Evolutionary conservation across 352 stramenopile species (phyloP).

Genomic region (Albugo candida): DNA sequence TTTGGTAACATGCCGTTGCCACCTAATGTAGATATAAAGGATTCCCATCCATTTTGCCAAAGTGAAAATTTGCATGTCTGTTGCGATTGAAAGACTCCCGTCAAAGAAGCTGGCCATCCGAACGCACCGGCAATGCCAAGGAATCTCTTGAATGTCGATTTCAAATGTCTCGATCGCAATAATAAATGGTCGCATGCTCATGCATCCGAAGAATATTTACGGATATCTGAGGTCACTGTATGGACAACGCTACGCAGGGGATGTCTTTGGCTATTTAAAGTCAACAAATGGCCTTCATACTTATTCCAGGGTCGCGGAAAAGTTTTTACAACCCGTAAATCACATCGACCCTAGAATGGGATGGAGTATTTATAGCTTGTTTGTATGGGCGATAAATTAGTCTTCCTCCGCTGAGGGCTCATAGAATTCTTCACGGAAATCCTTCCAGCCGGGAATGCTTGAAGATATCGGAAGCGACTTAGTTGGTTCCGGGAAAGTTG

Average conservation of each 20-base stretch:
- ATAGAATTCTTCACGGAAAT: slow-evolving; percentile 30
- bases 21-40: slow-evolving; percentile 74
- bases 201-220: slow-evolving; percentile 88
- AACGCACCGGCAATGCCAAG: slow-evolving; percentile 84
- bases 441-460: slow-evolving; percentile 20
- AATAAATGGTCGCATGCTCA: slow-evolving; percentile 83
- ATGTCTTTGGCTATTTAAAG: slow-evolving; percentile 97
- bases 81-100: slow-evolving; percentile 88
- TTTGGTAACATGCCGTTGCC: slow-evolving; percentile 75
- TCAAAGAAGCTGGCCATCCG: slow-evolving; percentile 89
- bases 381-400: slow-evolving; percentile 15
- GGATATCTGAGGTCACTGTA: slow-evolving; percentile 85
- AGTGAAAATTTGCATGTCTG: slow-evolving; percentile 70
- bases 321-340: slow-evolving; percentile 33
- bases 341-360: slow-evolving; percentile 3
- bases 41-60: slow-evolving; percentile 93
- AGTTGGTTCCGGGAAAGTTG: slow-evolving; percentile 18
- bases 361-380: background rate
- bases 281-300: slow-evolving; percentile 70
- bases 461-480: slow-evolving; percentile 23
- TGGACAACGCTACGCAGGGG: slow-evolving; percentile 67
- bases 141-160: slow-evolving; percentile 37
- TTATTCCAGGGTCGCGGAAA: slow-evolving; percentile 27
- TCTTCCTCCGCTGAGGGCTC: slow-evolving; percentile 19
- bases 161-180: slow-evolving; percentile 68